Percentiles rank a stretch among this genome's conserved stretches.
phyloP scores from a whole-genome alignment of 768 basidiomycete genomes.

The Roridomyces roridus region DNA sequence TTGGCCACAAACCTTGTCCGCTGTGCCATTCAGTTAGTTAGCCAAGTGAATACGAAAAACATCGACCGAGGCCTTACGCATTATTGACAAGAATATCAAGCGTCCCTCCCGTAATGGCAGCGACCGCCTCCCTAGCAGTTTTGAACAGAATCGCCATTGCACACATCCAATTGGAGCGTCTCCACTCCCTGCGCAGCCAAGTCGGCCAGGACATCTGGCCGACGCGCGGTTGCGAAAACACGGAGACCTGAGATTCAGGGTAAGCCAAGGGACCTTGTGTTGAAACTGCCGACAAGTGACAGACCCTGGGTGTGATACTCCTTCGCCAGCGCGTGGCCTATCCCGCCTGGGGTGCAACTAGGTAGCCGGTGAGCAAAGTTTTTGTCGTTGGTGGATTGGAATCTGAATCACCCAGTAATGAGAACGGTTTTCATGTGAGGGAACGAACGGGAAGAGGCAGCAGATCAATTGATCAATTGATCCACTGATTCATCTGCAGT shows the following conservation, averaged over 20 bases:
- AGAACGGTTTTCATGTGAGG: no score
- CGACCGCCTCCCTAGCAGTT: constrained; percentile 16
- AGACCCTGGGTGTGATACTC: constrained; percentile 24
- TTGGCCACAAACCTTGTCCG: no score
- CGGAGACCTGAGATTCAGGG: constrained; percentile 22
- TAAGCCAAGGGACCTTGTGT: background rate
- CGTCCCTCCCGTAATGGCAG: constrained; percentile 29
- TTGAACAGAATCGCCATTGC: constrained; percentile 18
- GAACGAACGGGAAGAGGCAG: no score
- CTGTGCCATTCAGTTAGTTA: no score
- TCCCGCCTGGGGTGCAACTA: constrained; percentile 28
- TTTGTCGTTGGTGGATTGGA: no score
- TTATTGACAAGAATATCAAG: constrained; percentile 39
- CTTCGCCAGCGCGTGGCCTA: constrained; percentile 29
- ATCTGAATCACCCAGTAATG: no score
- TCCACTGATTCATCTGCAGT: no score
- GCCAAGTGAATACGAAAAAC: no score
- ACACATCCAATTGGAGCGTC: constrained; percentile 35
- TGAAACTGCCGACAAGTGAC: constrained; percentile 2
- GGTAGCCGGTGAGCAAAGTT: no score
- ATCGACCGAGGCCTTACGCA: constrained; percentile 22
- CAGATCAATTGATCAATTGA: no score
- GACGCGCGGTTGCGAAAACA: constrained; percentile 35
- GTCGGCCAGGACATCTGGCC: constrained; percentile 25
- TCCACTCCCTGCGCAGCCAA: constrained; percentile 24